Conservation (phyloP, 768 basidiomycete genomes). For the Pleurotus giganteus region DNA sequence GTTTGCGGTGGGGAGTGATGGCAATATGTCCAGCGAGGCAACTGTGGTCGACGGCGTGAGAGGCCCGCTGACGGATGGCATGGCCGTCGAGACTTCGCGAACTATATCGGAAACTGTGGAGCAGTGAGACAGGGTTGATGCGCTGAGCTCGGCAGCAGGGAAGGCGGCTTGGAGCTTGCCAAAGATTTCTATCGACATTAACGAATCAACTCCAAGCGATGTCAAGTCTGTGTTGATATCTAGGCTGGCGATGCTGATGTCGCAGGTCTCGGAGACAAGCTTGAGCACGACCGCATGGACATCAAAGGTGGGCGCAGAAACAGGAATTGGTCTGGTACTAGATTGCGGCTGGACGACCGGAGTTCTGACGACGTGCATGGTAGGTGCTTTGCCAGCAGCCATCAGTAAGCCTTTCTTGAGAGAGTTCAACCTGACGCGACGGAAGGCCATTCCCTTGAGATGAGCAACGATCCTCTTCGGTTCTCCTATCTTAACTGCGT, state of each 20-base stretch:
- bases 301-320: background rate
- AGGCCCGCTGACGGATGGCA: background rate
- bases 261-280: constrained; percentile 42
- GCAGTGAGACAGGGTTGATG: constrained; percentile 31
- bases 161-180: constrained; percentile 34
- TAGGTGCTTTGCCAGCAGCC: constrained; percentile 21
- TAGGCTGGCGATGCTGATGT: constrained; percentile 30
- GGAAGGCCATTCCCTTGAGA: constrained; percentile 58
- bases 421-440: constrained; percentile 47
- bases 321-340: too few species aligned
- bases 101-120: constrained; percentile 34
- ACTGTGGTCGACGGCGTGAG: background rate
- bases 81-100: constrained; percentile 18
- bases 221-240: constrained; percentile 43
- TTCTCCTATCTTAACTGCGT: constrained; percentile 40
- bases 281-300: constrained; percentile 27
- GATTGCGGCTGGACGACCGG: background rate
- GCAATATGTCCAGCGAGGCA: background rate
- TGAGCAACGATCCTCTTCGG: constrained; percentile 49
- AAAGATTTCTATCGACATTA: constrained; percentile 63
- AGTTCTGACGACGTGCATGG: background rate
- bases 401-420: constrained; percentile 45
- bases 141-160: constrained; percentile 27
- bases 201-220: constrained; percentile 60
- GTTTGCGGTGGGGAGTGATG: constrained; percentile 10